Base-by-base conservation (phyloP, 202 grass and related monocot genomes). In the Brachypodium distachyon region DNA sequence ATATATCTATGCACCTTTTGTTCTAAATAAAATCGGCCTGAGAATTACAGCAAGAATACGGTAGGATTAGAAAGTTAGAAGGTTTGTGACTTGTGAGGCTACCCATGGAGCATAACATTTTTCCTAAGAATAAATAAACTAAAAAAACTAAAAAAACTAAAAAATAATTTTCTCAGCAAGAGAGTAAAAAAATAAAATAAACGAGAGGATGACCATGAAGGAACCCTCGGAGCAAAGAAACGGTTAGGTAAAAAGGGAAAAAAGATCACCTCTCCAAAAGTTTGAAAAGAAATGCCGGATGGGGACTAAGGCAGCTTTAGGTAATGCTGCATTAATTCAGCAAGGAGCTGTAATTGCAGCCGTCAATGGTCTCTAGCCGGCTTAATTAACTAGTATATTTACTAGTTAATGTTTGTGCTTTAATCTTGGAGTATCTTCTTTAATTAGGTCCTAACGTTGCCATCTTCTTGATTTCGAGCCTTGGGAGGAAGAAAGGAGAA, bases 371-470 rank as follows among this genome's bases (percentile, higher is more conserved):
- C n/a, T n/a, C n/a, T n/a, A n/a, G n/a, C n/a, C 7, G 9, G 32
- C 33, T 78, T 54, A 54, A 16, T 23, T 27, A 54, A 16, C 3
- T 28, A 21, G 3, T 54, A 39, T 25, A 39, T 25, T 66, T 39
- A 7, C 16, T 47, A 10, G 32, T 61, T 50, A 72, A 29, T 39
- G 19, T 6, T 50, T 50, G 46, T 48, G 12, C 21, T 50, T 49
- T 61, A n/a, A 31, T 49, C 42, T 72, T 26, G 12, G 10, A 29
- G 78, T 38, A 72, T 81, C 16, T 72, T 37, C 52, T 70, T 60
- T 80, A 49, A 36, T 71, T 80, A 60, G 77, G 77, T 60, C 52
- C 55, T 70, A 70, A 60, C 40, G n/a, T 59, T 27, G 39, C 67
- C 1, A 59, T 36, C 28, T 79, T 59, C 13, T 58, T 29, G 1